Conservation (phyloP, 441 rosid species). For the Arabidopsis lyrata region DNA sequence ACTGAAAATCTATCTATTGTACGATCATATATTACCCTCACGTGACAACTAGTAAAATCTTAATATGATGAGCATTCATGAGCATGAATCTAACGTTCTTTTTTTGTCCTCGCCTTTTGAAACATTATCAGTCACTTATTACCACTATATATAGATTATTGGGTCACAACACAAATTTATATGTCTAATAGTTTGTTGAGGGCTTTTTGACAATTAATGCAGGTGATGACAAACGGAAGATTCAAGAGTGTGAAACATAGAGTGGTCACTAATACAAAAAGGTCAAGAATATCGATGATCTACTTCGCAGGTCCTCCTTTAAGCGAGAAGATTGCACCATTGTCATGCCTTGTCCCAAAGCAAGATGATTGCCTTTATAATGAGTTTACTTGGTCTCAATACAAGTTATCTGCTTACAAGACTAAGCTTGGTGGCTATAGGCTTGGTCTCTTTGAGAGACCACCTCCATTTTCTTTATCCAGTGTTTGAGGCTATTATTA, state of each 20-base stretch:
- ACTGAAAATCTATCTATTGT: not conserved
- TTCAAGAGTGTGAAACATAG: slow-evolving; percentile 70
- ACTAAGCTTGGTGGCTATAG: slow-evolving; percentile 65
- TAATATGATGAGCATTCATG: not conserved
- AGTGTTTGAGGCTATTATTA: slow-evolving; percentile 2
- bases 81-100: not conserved
- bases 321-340: slow-evolving; percentile 57
- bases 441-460: slow-evolving; percentile 66
- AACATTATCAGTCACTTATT: not conserved
- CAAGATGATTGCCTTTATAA: slow-evolving; percentile 57
- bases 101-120: not conserved
- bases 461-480: slow-evolving; percentile 9
- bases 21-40: not conserved
- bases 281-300: slow-evolving; percentile 66
- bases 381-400: slow-evolving; percentile 67
- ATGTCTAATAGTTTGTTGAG: not conserved
- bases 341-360: slow-evolving; percentile 48
- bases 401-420: slow-evolving; percentile 60
- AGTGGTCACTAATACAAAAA: slow-evolving; percentile 49
- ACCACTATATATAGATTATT: not conserved
- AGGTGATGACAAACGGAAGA: slow-evolving; percentile 73
- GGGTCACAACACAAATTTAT: not conserved
- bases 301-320: slow-evolving; percentile 70
- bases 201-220: not conserved
- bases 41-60: slow-evolving; percentile 1